Conservation (phyloP, 2,329 filamentous ascomycete species). For the Drechslerella stenobrocha region DNA sequence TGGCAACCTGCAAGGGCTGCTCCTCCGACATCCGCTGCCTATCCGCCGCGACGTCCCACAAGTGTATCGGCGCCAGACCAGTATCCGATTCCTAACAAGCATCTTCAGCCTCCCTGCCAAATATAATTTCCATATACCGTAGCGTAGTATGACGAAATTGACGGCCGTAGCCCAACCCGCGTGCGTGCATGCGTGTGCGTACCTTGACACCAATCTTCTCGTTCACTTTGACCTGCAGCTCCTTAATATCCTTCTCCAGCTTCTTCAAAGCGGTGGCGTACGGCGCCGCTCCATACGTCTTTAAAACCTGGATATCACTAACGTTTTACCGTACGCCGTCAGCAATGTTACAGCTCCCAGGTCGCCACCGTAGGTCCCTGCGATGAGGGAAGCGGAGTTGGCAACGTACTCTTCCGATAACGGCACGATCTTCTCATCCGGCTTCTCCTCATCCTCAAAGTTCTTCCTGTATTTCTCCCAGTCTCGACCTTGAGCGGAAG, state of each 20-base stretch:
- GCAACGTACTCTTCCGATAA: constrained; percentile 85
- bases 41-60: constrained; percentile 98
- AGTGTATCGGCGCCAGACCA: constrained; percentile 92
- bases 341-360: too few relatives aligned
- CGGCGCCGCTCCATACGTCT: constrained; percentile 96
- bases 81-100: constrained; percentile 84
- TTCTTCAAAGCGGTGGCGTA: constrained; percentile 94
- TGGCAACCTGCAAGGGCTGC: constrained; percentile 92
- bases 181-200: constrained; percentile 47
- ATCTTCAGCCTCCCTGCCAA: neutral
- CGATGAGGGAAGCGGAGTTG: too few relatives aligned
- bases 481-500: constrained; percentile 86
- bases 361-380: too few relatives aligned
- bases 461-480: constrained; percentile 99
- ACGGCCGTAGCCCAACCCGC: neutral
- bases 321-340: constrained; percentile 55
- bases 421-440: constrained; percentile 99
- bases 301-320: constrained; percentile 98
- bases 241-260: constrained; percentile 98
- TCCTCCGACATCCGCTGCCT: constrained; percentile 98
- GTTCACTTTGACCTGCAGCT: constrained; percentile 96
- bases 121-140: neutral
- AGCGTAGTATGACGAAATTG: neutral
- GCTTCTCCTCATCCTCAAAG: constrained; percentile 92
- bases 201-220: constrained; percentile 94